These are phyloP conservation scores for Protea cynaroides DNA, from an alignment of 164 flowering plant genomes.

Conservation along the genomic window DNA sequence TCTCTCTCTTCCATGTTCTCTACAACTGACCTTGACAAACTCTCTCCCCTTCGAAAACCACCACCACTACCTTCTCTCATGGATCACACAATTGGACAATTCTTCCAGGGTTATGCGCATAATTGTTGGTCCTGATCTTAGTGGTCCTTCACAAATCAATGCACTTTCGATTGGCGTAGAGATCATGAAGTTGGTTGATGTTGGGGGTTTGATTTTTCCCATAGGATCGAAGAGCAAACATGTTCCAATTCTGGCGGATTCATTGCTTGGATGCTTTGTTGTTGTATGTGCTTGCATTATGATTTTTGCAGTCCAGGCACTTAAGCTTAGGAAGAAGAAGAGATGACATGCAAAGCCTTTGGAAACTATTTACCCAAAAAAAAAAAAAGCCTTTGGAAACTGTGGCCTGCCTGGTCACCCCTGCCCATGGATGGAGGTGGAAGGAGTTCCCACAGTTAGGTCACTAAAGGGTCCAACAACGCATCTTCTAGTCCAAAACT, in stretches of 20 bases:
- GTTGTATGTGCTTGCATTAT: slow-evolving; percentile 23
- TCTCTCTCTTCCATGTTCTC: no score
- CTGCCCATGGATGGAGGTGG: no score
- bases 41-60: no score
- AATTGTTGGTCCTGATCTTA: slow-evolving; percentile 63
- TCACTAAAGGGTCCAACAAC: no score
- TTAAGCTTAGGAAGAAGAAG: slow-evolving; percentile 36
- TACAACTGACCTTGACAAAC: no score
- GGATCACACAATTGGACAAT: no score
- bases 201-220: slow-evolving; percentile 5
- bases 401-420: no score
- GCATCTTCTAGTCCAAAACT: no score
- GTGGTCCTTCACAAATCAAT: slow-evolving; percentile 30
- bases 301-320: slow-evolving; percentile 16
- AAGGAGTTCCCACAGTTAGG: no score
- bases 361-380: no score
- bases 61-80: no score
- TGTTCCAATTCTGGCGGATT: slow-evolving; percentile 33
- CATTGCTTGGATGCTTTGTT: slow-evolving; percentile 40
- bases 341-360: slow-evolving; percentile 29
- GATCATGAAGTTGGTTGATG: slow-evolving; percentile 57
- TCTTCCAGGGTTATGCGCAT: slow-evolving; percentile 30
- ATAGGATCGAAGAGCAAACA: slow-evolving; percentile 20
- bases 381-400: no score
- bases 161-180: slow-evolving; percentile 83